A percentile compares a stretch with the other conserved stretches of the same genome.
Conservation (phyloP, 805 yeast genomes). For the Hanseniaspora vineae region DNA sequence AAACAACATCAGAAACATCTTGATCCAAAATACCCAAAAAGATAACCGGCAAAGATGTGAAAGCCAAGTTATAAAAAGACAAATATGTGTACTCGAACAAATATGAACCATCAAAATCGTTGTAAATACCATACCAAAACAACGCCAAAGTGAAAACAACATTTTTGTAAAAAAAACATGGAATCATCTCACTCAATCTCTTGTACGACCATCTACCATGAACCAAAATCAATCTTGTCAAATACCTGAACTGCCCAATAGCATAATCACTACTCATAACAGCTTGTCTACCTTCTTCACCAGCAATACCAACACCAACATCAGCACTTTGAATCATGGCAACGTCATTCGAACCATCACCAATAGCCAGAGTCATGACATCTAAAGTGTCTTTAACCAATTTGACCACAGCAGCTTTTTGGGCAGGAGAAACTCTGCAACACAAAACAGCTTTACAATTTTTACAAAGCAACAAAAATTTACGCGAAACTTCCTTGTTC, state of each 20-base stretch:
- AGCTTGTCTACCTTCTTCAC: conserved; percentile 86
- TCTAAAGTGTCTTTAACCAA: conserved; percentile 60
- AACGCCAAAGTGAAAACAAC: conserved; percentile 60
- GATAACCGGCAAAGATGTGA: conserved; percentile 70
- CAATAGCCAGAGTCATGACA: conserved; percentile 79
- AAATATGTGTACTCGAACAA: conserved; percentile 65
- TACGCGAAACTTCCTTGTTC: conserved; percentile 33
- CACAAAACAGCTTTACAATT: conserved; percentile 74
- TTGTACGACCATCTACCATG: conserved; percentile 86
- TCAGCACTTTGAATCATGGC: conserved; percentile 86
- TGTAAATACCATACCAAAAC: conserved; percentile 70
- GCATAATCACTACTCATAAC: conserved; percentile 85
- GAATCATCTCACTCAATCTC: conserved; percentile 73
- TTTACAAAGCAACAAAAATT: conserved; percentile 60
- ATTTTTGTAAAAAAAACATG: conserved; percentile 68
- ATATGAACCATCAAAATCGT: conserved; percentile 68
- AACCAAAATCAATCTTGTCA: conserved; percentile 51
- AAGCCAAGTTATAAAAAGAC: conserved; percentile 74
- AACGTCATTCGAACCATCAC: conserved; percentile 84
- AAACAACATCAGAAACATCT: conserved; percentile 59
- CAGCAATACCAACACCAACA: conserved; percentile 83
- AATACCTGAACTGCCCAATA: conserved; percentile 66
- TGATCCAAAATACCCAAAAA: conserved; percentile 71
- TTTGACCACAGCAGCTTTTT: conserved; percentile 72
- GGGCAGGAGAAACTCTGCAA: conserved; percentile 82